Evolutionary conservation across 2,329 filamentous ascomycete species (phyloP).

Genomic region (Zymoseptoria passerinii): DNA sequence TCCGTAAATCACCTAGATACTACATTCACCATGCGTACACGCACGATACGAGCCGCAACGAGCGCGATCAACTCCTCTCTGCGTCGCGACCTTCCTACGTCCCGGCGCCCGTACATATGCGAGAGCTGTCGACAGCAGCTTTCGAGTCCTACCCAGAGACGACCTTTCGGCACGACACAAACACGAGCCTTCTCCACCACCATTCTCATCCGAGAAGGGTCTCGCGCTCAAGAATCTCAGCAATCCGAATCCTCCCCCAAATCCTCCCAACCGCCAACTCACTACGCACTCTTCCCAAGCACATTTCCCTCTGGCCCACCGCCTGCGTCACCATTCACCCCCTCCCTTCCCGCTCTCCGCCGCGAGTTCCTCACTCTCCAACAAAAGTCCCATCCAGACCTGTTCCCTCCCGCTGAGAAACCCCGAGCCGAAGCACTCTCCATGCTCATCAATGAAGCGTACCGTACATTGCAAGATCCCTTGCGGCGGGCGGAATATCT

Average conservation of each 20-base stretch:
- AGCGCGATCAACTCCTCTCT: not conserved
- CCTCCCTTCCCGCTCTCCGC: slow-evolving; percentile 63
- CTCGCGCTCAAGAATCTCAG: slow-evolving; percentile 1
- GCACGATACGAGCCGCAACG: not conserved
- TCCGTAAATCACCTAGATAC: not conserved
- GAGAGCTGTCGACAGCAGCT: slow-evolving; percentile 9
- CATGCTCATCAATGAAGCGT: slow-evolving; percentile 81
- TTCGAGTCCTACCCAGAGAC: not conserved
- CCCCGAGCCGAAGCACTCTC: slow-evolving; percentile 66
- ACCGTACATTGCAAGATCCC: slow-evolving; percentile 72
- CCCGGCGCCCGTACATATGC: slow-evolving; percentile 15
- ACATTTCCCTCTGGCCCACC: slow-evolving; percentile 72
- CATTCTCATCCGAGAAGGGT: slow-evolving; percentile 2
- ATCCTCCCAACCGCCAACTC: slow-evolving; percentile 39
- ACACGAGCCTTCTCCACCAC: slow-evolving; percentile 6
- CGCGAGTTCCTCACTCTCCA: slow-evolving; percentile 84
- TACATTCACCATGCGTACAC: not conserved
- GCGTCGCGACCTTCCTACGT: not conserved
- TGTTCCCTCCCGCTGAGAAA: slow-evolving; percentile 44
- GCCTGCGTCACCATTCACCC: slow-evolving; percentile 63
- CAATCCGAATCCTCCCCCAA: not conserved
- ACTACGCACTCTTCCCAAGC: slow-evolving; percentile 83
- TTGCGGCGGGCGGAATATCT: slow-evolving; percentile 83
- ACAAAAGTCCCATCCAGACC: slow-evolving; percentile 65
- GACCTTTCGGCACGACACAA: not conserved